Evolutionary conservation across 495 filamentous ascomycete genomes (phyloP), one percentile per base, ranked within the genome.

Genomic region (Aspergillus cristatus): DNA sequence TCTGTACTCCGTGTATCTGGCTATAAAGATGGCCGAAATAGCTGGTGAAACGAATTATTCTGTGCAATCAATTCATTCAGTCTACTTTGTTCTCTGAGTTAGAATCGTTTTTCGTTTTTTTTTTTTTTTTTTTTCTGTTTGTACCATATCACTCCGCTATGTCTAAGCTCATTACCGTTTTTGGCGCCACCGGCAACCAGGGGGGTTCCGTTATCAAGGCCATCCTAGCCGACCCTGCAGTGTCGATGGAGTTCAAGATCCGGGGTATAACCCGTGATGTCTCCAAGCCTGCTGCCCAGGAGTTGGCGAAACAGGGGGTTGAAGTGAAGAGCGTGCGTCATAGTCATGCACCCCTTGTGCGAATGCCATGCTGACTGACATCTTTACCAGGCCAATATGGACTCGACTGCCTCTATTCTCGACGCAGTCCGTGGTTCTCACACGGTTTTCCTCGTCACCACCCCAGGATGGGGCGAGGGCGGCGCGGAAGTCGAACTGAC

Each of bases 191-290:
- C 14, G 46, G 77, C 46, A 56, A 64, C 11, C 78, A 80, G 50
- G 78, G 78, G n/a, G 63, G 70, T 30, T 74, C 70, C 7, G 65
- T 80, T 11, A 57, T 78, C 46, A 50, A 60, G 15, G 39, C 50
- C 18, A 57, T 79, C 28, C 61, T 78, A 10, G 41, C 42, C 17
- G 61, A 75, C 46, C 50, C 74, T 0, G 43, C 53, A 6, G 48
- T 72, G 10, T 68, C 62, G 24, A 44, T 55, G 3, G 34, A 53
- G 18, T 81, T 47, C 58, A 60, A 58, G 22, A 53, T 81, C 47
- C 68, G 76, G 20, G 75, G 57, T 39, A 58, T 81, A 29, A 78
- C 74, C 7, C 63, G 77, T 7, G 66, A 79, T 48, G 46, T 58
- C 1, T 50, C 50, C 28, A 71, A 67, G 32, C 47, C 58, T 6